phyloP scores from a whole-genome alignment of 169 alveolate genomes.

The Plasmodium vivax region DNA sequence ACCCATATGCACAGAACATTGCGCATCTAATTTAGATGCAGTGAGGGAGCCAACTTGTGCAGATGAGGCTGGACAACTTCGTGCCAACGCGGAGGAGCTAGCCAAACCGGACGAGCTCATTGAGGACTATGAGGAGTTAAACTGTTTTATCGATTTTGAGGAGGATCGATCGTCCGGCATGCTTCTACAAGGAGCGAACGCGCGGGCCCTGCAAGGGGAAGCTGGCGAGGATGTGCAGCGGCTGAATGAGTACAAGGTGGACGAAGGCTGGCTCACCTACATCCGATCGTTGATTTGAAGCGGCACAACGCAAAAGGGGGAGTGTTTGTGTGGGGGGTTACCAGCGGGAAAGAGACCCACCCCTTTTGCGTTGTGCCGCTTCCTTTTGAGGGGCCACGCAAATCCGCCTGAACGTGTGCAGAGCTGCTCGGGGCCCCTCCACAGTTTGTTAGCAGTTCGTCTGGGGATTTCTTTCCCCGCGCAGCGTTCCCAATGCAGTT shows the following conservation, averaged over 20 bases:
- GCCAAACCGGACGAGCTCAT: conserved; percentile 7
- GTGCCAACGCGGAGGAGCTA: neutral
- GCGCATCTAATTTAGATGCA: neutral
- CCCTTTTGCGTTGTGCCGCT: neutral
- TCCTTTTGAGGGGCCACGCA: neutral
- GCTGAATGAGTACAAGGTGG: conserved; percentile 15
- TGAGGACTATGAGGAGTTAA: conserved; percentile 48
- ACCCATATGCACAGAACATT: neutral
- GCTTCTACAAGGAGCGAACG: neutral
- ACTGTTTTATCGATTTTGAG: conserved; percentile 38
- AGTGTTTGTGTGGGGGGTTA: no score
- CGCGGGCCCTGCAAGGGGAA: neutral
- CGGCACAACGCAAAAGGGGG: no score
- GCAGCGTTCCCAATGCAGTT: no score
- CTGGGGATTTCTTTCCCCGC: neutral
- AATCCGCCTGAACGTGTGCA: neutral
- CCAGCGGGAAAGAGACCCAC: no score
- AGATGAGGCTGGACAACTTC: neutral
- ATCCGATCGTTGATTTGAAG: conserved; percentile 41
- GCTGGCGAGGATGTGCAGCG: neutral
- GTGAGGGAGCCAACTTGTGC: neutral
- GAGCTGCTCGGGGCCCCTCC: neutral
- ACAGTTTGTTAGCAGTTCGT: neutral
- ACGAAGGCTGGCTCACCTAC: conserved; percentile 62
- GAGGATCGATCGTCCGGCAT: conserved; percentile 47